Percentiles rank a stretch among this genome's conserved stretches.
Evolutionary conservation across 192 early-diverging fungal species (phyloP).

Genomic region (Linnemannia zychae): DNA sequence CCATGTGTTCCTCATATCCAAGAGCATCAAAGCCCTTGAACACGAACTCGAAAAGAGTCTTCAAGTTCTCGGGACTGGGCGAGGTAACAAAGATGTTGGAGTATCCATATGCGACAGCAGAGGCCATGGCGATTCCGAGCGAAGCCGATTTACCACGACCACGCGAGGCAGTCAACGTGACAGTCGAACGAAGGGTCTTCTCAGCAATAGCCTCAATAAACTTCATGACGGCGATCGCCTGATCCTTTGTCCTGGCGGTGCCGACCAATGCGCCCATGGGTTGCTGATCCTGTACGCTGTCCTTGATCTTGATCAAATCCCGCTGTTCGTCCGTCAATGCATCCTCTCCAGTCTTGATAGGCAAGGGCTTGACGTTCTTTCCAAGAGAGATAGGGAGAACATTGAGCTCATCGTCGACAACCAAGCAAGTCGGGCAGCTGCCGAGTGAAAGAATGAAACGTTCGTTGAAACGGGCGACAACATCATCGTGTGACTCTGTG

Average conservation of each 20-base stretch:
- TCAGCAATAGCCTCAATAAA: conserved; percentile 97
- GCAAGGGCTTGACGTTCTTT: conserved; percentile 93
- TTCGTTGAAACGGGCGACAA: conserved; percentile 97
- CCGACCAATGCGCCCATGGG: conserved; percentile 90
- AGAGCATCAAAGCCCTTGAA: conserved; percentile 99
- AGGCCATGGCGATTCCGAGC: conserved; percentile 93
- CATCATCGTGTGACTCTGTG: conserved; percentile 93
- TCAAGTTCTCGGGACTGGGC: conserved; percentile 97
- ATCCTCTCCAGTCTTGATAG: conserved; percentile 67
- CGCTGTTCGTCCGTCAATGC: conserved; percentile 58
- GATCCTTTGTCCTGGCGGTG: conserved; percentile 89
- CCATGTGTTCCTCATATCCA: conserved; percentile 98
- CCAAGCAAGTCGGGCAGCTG: conserved; percentile 88
- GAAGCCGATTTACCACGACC: conserved; percentile 99
- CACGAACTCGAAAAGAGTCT: conserved; percentile 98
- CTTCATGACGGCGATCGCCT: conserved; percentile 96
- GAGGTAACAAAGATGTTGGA: conserved; percentile 99
- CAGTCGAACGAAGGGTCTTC: conserved; percentile 92
- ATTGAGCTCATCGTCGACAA: conserved; percentile 98
- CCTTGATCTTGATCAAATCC: conserved; percentile 88
- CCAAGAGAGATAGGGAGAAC: conserved; percentile 94
- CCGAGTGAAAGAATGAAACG: conserved; percentile 96
- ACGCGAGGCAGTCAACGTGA: conserved; percentile 94
- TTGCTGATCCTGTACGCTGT: conserved; percentile 90
- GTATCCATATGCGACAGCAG: conserved; percentile 98